Conservation (phyloP, 73 alveolate species). For the Uronychia setigera region DNA sequence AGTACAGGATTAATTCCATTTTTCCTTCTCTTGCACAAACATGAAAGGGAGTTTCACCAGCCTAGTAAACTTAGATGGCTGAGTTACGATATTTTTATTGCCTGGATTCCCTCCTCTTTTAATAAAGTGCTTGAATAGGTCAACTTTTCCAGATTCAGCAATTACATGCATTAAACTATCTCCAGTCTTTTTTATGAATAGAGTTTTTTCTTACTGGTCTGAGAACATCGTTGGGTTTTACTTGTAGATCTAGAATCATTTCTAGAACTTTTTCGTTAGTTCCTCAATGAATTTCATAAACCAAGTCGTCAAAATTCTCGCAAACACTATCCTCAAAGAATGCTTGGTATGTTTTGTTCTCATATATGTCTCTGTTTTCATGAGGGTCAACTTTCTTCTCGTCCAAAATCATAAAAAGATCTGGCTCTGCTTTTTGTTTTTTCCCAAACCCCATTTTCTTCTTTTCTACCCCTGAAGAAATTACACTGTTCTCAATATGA, state of each 20-base stretch:
- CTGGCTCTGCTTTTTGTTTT: too few relatives aligned
- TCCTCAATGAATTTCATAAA: slow-evolving; percentile 36
- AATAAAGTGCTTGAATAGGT: slow-evolving; percentile 26
- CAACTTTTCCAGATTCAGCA: slow-evolving; percentile 53
- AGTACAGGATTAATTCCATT: slow-evolving; percentile 10
- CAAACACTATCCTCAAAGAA: slow-evolving; percentile 29
- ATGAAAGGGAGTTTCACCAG: slow-evolving; percentile 49
- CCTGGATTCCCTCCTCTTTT: slow-evolving; percentile 30
- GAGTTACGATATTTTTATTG: slow-evolving; percentile 12
- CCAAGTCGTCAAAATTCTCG: slow-evolving; percentile 56
- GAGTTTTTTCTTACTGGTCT: too few relatives aligned
- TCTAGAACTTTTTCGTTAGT: slow-evolving; percentile 22
- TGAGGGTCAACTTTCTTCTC: neutral
- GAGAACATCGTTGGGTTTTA: slow-evolving; percentile 12
- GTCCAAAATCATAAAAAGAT: too few relatives aligned
- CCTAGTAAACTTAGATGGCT: too few relatives aligned
- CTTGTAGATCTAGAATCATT: neutral
- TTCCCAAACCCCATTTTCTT: too few relatives aligned
- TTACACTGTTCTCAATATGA: too few relatives aligned
- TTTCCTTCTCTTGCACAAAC: slow-evolving; percentile 64
- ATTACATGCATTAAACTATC: slow-evolving; percentile 55
- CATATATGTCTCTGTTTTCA: slow-evolving; percentile 40
- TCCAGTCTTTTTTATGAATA: too few relatives aligned
- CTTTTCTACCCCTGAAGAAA: too few relatives aligned
- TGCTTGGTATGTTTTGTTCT: slow-evolving; percentile 21